Percentiles rank a stretch among this genome's conserved stretches.
These are phyloP conservation scores for Globisporangium barbulae DNA, from an alignment of 352 stramenopile species.

Conservation along the genomic window DNA sequence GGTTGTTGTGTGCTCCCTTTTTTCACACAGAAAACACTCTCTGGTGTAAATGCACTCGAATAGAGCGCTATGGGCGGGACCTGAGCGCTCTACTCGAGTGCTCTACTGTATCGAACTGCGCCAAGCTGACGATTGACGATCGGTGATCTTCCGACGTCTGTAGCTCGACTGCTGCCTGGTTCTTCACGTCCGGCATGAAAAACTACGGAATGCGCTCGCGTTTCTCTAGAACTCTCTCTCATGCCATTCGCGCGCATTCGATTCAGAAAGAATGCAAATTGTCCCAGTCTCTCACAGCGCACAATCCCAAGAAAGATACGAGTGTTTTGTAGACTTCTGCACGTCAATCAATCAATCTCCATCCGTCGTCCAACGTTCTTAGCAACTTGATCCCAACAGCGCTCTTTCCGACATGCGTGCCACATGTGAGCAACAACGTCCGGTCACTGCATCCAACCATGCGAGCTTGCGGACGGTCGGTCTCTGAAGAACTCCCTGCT, in stretches of 20 bases:
- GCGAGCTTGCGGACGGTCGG: not conserved
- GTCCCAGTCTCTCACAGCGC: not conserved
- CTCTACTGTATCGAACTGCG: not conserved
- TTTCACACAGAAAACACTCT: not conserved
- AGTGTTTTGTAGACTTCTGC: no score
- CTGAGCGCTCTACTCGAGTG: no score
- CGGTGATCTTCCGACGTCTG: not conserved
- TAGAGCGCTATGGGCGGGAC: slow-evolving; percentile 6
- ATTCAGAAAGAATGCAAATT: not conserved
- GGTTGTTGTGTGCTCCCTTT: not conserved
- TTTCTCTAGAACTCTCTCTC: not conserved
- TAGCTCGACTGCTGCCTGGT: not conserved
- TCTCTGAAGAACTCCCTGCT: no score
- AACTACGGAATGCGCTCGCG: not conserved
- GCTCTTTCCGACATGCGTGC: no score
- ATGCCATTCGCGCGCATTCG: not conserved
- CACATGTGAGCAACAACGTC: no score
- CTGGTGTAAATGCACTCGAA: not conserved
- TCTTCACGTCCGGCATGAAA: not conserved
- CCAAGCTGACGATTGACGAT: not conserved
- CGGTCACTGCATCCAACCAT: not conserved
- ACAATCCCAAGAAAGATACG: not conserved
- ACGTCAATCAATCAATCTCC: no score
- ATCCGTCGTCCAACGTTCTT: no score
- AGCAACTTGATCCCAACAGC: no score